Conservation (phyloP, 306 rosid species). For the Vigna unguiculata region DNA sequence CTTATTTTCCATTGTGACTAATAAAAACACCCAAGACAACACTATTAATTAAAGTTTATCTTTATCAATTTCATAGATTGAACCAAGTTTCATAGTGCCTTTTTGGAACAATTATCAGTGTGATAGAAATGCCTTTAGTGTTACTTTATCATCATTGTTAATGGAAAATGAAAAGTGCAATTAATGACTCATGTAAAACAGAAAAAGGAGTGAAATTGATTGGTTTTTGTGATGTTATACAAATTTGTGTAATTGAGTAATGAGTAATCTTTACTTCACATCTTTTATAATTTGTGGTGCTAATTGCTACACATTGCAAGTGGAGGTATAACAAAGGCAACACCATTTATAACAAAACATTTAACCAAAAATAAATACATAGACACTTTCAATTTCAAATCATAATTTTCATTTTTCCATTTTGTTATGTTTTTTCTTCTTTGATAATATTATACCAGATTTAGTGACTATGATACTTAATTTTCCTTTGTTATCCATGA, state of each 20-base stretch:
- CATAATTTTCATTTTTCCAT: background rate
- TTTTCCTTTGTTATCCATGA: background rate
- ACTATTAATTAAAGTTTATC: background rate
- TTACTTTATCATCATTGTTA: background rate
- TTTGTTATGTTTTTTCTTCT: background rate
- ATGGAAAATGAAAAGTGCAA: constrained; percentile 12
- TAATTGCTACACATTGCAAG: no score
- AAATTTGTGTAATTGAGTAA: constrained; percentile 8
- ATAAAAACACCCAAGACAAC: background rate
- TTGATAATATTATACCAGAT: background rate
- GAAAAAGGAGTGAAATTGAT: background rate
- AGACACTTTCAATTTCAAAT: background rate
- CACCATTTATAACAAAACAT: background rate
- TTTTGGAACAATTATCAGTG: background rate
- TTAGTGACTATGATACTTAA: background rate
- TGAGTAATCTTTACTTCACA: background rate
- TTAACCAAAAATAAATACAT: background rate
- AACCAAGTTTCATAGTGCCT: background rate
- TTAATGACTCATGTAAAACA: background rate
- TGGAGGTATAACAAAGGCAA: background rate
- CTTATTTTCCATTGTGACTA: background rate
- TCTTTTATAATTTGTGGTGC: background rate
- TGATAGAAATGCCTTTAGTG: background rate
- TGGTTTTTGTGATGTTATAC: background rate
- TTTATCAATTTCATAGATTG: background rate